Percentiles rank a stretch among this genome's conserved stretches.
phyloP scores from a whole-genome alignment of 202 grass and related monocot species.

The Miscanthus sacchariflorus region DNA sequence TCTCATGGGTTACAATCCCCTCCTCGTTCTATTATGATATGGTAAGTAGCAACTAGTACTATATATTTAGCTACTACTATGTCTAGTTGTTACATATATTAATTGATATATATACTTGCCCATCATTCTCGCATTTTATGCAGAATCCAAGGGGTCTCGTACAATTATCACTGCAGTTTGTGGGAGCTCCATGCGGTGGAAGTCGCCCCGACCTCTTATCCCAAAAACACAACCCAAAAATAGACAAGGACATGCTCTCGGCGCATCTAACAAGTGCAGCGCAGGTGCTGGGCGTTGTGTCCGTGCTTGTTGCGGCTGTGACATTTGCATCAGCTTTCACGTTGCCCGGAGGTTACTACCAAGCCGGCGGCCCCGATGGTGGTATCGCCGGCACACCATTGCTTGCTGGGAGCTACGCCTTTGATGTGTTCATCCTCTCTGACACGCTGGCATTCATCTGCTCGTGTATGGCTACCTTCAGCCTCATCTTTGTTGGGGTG shows the following conservation, averaged over 20 bases:
- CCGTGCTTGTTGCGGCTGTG: not conserved
- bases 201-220: not conserved
- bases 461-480: not conserved
- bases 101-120: no score
- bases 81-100: not conserved
- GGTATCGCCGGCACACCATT: not conserved
- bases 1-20: not conserved
- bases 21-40: not conserved
- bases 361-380: not conserved
- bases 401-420: not conserved
- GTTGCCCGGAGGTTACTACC: not conserved
- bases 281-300: not conserved
- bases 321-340: no score
- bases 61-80: not conserved
- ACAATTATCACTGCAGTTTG: not conserved
- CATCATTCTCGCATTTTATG: no score
- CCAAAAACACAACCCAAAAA: not conserved
- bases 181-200: constrained; percentile 11
- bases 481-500: not conserved
- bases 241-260: not conserved
- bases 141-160: constrained; percentile 6
- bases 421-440: not conserved
- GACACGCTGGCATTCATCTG: constrained; percentile 9
- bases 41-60: constrained; percentile 1
- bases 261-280: not conserved